Percentiles rank a stretch among this genome's conserved stretches.
phyloP scores from a whole-genome alignment of 2,329 filamentous ascomycete species.

The Trichoderma sp. region DNA sequence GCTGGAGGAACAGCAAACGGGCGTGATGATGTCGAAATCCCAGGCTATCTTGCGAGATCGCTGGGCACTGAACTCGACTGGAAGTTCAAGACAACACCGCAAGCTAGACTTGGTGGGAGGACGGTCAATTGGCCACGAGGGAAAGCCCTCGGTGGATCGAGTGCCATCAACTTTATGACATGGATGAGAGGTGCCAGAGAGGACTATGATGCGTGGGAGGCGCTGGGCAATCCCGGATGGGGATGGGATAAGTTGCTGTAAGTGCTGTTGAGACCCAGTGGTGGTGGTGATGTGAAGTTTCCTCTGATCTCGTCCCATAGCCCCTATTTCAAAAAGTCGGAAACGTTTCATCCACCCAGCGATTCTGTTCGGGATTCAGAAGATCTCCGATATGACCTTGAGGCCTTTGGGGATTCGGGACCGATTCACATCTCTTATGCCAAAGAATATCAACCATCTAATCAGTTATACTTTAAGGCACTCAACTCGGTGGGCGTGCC shows the following conservation, averaged over 20 bases:
- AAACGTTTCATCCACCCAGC: constrained; percentile 48
- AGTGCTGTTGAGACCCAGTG: constrained; percentile 23
- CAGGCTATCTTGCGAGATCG: constrained; percentile 39
- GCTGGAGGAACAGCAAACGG: constrained; percentile 33
- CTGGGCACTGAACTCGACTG: constrained; percentile 44
- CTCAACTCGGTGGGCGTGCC: constrained; percentile 46
- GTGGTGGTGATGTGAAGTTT: not conserved
- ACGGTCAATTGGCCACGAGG: constrained; percentile 45
- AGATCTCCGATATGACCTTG: constrained; percentile 41
- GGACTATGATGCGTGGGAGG: constrained; percentile 59
- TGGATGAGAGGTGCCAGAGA: constrained; percentile 48
- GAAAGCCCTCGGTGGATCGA: constrained; percentile 62
- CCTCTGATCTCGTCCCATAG: constrained; percentile 30
- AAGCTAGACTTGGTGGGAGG: constrained; percentile 42
- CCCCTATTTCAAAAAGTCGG: constrained; percentile 53
- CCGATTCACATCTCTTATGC: constrained; percentile 52
- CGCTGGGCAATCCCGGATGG: constrained; percentile 61
- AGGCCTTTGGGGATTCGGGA: constrained; percentile 45
- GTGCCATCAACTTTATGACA: constrained; percentile 61
- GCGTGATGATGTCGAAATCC: constrained; percentile 41
- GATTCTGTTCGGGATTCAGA: constrained; percentile 37
- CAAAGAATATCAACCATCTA: constrained; percentile 42
- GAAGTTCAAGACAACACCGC: constrained; percentile 43
- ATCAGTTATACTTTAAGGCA: constrained; percentile 50
- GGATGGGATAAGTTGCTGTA: constrained; percentile 48